phyloP scores from a whole-genome alignment of 495 filamentous ascomycete genomes.

The Recurvomyces mirabilis region DNA sequence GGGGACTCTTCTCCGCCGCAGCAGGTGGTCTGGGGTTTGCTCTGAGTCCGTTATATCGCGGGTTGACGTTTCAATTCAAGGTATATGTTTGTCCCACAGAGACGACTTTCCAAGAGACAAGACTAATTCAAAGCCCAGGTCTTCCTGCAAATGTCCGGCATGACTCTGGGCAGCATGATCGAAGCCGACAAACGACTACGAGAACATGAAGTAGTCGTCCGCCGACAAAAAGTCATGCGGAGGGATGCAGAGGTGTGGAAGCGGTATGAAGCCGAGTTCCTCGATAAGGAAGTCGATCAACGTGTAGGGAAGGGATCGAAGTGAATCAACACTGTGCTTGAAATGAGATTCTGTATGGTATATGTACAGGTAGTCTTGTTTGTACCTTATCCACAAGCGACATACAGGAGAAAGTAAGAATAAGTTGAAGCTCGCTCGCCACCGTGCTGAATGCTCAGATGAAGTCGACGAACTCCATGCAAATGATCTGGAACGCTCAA shows the following conservation, averaged over 20 bases:
- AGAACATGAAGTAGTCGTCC: constrained; percentile 50
- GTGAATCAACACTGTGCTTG: neutral
- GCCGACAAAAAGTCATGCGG: constrained; percentile 51
- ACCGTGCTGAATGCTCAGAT: too few relatives aligned
- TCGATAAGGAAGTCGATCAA: constrained; percentile 5
- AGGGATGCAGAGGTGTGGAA: constrained; percentile 53
- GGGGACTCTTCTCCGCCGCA: constrained; percentile 47
- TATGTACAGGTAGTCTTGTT: neutral
- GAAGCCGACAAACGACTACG: constrained; percentile 69
- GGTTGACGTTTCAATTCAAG: constrained; percentile 82
- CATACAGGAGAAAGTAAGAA: constrained; percentile 1
- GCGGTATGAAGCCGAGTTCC: constrained; percentile 27
- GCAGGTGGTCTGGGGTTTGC: constrained; percentile 46
- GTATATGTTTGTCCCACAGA: too few relatives aligned
- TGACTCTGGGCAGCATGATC: constrained; percentile 75
- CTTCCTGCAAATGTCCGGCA: constrained; percentile 76
- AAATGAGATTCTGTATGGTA: neutral
- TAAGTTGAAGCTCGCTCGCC: too few relatives aligned
- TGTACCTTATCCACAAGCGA: neutral
- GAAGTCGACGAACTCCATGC: too few relatives aligned
- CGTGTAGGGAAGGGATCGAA: neutral
- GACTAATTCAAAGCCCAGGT: neutral
- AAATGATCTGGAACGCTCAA: constrained; percentile 6
- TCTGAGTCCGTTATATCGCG: constrained; percentile 64
- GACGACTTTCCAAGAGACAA: neutral